A percentile compares a stretch with the other conserved stretches of the same genome.
Evolutionary conservation across 208 protist genomes (phyloP).

Genomic region (Crithidia sp.): DNA sequence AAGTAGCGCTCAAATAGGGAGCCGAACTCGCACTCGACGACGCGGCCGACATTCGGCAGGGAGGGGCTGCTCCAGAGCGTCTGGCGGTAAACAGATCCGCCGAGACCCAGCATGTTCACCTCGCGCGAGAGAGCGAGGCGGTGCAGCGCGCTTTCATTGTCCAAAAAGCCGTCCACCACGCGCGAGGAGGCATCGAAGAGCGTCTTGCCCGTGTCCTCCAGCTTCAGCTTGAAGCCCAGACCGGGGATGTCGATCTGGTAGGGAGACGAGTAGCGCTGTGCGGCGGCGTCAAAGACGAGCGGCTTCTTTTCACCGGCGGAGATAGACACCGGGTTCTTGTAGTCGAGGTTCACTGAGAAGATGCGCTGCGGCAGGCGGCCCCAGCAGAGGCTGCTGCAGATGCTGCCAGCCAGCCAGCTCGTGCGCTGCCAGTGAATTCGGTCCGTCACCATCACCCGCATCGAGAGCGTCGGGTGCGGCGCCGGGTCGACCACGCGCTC

Average conservation of each 20-base stretch:
- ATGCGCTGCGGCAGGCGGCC: conserved; percentile 76
- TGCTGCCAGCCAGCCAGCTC: conserved; percentile 69
- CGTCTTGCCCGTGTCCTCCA: conserved; percentile 67
- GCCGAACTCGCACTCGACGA: conserved; percentile 57
- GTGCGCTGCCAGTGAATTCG: conserved; percentile 89
- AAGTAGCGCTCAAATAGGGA: conserved; percentile 73
- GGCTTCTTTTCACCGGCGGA: conserved; percentile 31
- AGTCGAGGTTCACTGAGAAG: conserved; percentile 83
- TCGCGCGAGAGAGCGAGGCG: conserved; percentile 73
- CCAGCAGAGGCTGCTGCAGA: conserved; percentile 81
- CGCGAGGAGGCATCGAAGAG: conserved; percentile 55
- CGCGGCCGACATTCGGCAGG: conserved; percentile 62
- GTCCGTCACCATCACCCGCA: conserved; percentile 78
- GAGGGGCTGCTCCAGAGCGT: conserved; percentile 77
- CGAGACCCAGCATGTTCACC: conserved; percentile 86
- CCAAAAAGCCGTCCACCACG: conserved; percentile 79
- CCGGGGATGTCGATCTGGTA: conserved; percentile 66
- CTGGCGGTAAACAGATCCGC: conserved; percentile 82
- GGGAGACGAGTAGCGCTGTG: conserved; percentile 52
- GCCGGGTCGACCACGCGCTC: conserved; percentile 68
- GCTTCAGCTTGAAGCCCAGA: conserved; percentile 54
- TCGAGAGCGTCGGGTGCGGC: conserved; percentile 74
- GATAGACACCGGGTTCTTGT: conserved; percentile 60
- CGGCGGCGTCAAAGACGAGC: conserved; percentile 44
- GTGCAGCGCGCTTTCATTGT: conserved; percentile 87